Evolutionary conservation across 1,139 yeast genomes (phyloP).

Genomic region (Pichia inconspicua): DNA sequence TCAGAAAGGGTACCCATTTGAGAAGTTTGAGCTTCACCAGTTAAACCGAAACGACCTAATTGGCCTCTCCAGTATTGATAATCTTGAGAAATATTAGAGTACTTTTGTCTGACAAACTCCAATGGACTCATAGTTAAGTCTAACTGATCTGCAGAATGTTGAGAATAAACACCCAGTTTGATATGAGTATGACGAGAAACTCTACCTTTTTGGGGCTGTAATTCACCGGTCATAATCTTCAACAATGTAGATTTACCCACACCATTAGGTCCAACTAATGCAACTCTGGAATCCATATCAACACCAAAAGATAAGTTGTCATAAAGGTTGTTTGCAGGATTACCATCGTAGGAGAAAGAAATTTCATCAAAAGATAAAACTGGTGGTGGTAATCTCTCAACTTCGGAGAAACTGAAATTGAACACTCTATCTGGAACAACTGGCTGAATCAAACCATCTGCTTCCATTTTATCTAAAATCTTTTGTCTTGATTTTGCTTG

Average conservation of each 20-base stretch:
- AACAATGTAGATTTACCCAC: conserved; percentile 95
- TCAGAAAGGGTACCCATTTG: conserved; percentile 98
- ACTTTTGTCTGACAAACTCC: conserved; percentile 94
- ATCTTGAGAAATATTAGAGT: conserved; percentile 85
- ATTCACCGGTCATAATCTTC: conserved; percentile 92
- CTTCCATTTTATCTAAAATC: conserved; percentile 99
- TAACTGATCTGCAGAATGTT: conserved; percentile 97
- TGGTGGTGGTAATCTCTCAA: conserved; percentile 98
- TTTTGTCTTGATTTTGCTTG: conserved; percentile 99
- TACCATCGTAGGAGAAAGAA: conserved; percentile 86
- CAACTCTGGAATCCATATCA: conserved; percentile 98
- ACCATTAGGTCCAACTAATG: conserved; percentile 98
- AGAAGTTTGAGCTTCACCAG: conserved; percentile 98
- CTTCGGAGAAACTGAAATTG: conserved; percentile 89
- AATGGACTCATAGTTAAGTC: conserved; percentile 91
- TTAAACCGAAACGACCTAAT: conserved; percentile 95
- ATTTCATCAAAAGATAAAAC: conserved; percentile 94
- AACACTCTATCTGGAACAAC: conserved; percentile 91
- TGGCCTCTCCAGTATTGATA: conserved; percentile 99
- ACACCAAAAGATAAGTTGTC: conserved; percentile 93
- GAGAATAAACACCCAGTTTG: conserved; percentile 97
- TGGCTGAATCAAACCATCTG: conserved; percentile 93
- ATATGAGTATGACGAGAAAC: conserved; percentile 96
- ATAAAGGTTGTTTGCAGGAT: conserved; percentile 79
- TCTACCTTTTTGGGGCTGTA: conserved; percentile 86